A percentile compares a stretch with the other conserved stretches of the same genome.
phyloP scores from a whole-genome alignment of 805 yeast species.

The Candida broadrunensis region DNA sequence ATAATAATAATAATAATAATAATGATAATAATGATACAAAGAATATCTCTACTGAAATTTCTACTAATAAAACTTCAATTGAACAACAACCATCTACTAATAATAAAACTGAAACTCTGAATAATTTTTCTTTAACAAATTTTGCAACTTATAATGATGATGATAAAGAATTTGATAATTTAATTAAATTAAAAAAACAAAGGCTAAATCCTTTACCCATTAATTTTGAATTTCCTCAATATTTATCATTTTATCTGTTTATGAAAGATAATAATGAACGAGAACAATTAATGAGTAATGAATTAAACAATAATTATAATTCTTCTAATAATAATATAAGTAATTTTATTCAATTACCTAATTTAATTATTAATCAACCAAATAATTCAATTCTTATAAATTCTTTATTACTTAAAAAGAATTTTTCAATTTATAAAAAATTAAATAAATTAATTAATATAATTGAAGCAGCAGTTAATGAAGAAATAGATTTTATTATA shows the following conservation, averaged over 20 bases:
- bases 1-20: no score
- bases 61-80: no score
- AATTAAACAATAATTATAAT: no score
- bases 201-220: neutral
- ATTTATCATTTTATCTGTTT: neutral
- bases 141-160: slow-evolving; percentile 2
- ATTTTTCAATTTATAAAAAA: neutral
- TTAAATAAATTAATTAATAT: neutral
- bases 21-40: no score
- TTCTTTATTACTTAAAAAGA: neutral
- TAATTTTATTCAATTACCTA: neutral
- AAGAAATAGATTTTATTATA: slow-evolving; percentile 1
- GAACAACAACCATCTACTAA: no score
- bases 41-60: no score
- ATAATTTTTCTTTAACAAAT: neutral
- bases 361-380: neutral
- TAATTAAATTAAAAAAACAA: slow-evolving; percentile 1
- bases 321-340: neutral
- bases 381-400: neutral
- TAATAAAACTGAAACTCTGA: no score
- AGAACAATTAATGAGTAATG: neutral
- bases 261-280: neutral
- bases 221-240: neutral
- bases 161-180: slow-evolving; percentile 1
- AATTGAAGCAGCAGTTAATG: neutral